Evolutionary conservation across 352 stramenopile species (phyloP), one percentile per base, ranked within the genome.

Genomic region (Pythium dissimile): DNA sequence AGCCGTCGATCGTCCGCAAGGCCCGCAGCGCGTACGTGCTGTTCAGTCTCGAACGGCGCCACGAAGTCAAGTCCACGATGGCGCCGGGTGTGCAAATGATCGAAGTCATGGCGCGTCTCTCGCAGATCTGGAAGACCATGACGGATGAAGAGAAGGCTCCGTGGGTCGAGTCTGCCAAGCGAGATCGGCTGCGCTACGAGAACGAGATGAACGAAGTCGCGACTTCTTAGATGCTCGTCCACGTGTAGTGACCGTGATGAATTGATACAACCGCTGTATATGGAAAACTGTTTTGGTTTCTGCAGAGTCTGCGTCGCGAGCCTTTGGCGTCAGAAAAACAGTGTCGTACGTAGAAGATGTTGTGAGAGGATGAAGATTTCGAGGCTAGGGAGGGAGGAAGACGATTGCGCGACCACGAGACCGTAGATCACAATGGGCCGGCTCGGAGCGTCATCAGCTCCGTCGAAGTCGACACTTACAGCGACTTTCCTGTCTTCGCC

Each of bases 181-280:
- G 70, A 32, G 70, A 78, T 45, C 61, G 60, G 13, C n/a, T 41
- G 20, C 63, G 70, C 21, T 78, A 78, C 53, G 66, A 75, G 37
- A 55, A 50, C 15, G 67, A 75, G 60, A 88, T 91, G 73, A 89
- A 91, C 62, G 81, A 88, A 62, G 73, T 70, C 21, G 52, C 62
- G 28, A 63, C 49, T 26, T 57, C 54, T 15, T 62, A 62, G 54
- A 62, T 9, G 20, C 2, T 5, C 23, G 27, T 48, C 77, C 73
- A 60, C 20, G 8, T 51, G 24, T 31, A 46, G 11, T 26, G 30
- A 20, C 16, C 7, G 10, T 58, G 37, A 37, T 1, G 15, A 37
- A 35, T 50, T 12, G 23, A 48, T 28, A 48, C n/a, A n/a, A n/a
- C n/a, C n/a, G n/a, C n/a, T n/a, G n/a, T n/a, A n/a, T n/a, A n/a